phyloP scores from a whole-genome alignment of 1,139 yeast species.

The Saccharomyces pastorianus region DNA sequence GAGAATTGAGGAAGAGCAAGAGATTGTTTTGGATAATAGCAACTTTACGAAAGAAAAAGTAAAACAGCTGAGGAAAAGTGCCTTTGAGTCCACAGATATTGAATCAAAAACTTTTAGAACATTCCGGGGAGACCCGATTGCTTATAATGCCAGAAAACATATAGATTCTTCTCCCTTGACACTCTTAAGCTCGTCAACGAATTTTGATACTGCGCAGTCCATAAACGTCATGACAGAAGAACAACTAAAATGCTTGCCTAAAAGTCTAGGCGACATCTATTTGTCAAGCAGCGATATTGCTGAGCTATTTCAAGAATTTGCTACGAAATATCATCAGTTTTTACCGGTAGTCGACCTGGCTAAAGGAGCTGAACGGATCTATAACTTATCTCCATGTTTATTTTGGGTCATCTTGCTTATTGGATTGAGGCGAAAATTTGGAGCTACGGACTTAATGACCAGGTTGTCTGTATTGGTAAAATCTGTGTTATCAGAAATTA shows the following conservation, averaged over 20 bases:
- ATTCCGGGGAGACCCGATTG: not conserved
- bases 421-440: slow-evolving; percentile 49
- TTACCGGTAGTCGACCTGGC: slow-evolving; percentile 78
- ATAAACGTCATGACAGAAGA: slow-evolving; percentile 34
- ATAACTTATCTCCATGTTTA: slow-evolving; percentile 71
- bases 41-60: slow-evolving; percentile 29
- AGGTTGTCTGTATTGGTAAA: slow-evolving; percentile 63
- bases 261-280: slow-evolving; percentile 58
- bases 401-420: slow-evolving; percentile 92
- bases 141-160: slow-evolving; percentile 2
- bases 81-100: not conserved
- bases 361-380: slow-evolving; percentile 75
- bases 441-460: slow-evolving; percentile 38
- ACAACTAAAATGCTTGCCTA: slow-evolving; percentile 50
- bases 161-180: slow-evolving; percentile 1
- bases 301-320: slow-evolving; percentile 63
- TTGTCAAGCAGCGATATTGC: slow-evolving; percentile 54
- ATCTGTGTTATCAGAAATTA: slow-evolving; percentile 72
- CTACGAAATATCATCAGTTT: slow-evolving; percentile 67
- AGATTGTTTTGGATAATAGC: slow-evolving; percentile 20
- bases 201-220: not conserved
- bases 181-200: not conserved
- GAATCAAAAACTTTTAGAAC: not conserved
- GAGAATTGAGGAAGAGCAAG: slow-evolving; percentile 25
- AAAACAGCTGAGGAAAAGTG: slow-evolving; percentile 10